Conservation (phyloP, 495 filamentous ascomycete species). For the Talaromyces proteolyticus region DNA sequence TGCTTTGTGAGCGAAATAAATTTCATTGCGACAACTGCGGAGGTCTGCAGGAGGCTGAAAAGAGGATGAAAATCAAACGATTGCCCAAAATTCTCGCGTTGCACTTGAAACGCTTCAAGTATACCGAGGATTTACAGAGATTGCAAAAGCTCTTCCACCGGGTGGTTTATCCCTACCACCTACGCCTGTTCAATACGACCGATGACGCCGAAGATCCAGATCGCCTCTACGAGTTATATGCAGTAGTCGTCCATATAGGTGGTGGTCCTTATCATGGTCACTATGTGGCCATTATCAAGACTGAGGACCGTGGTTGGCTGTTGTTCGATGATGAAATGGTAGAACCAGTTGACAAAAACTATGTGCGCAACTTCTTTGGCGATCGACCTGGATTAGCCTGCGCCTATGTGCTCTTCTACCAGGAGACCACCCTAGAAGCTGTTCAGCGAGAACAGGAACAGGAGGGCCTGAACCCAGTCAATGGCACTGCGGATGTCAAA, state of each 20-base stretch:
- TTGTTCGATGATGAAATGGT: slow-evolving; percentile 98
- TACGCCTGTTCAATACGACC: slow-evolving; percentile 96
- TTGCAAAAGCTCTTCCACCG: slow-evolving; percentile 96
- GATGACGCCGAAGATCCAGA: slow-evolving; percentile 96
- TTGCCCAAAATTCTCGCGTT: slow-evolving; percentile 86
- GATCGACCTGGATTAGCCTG: slow-evolving; percentile 87
- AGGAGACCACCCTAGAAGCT: slow-evolving; percentile 89
- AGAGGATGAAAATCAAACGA: slow-evolving; percentile 98
- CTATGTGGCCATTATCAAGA: slow-evolving; percentile 97
- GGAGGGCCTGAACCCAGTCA: slow-evolving; percentile 58
- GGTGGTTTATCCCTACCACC: slow-evolving; percentile 93
- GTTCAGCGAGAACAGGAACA: slow-evolving; percentile 77
- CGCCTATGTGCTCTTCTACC: slow-evolving; percentile 96
- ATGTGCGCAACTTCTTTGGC: slow-evolving; percentile 96
- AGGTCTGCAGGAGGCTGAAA: slow-evolving; percentile 94
- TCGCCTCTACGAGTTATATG: slow-evolving; percentile 92
- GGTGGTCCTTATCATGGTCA: slow-evolving; percentile 98
- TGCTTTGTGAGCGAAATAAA: slow-evolving; percentile 97
- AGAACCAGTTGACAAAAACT: slow-evolving; percentile 93
- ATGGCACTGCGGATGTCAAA: slow-evolving; percentile 41
- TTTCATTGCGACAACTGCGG: slow-evolving; percentile 98
- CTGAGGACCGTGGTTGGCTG: slow-evolving; percentile 90
- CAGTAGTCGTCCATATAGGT: slow-evolving; percentile 97
- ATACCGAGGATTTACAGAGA: slow-evolving; percentile 88
- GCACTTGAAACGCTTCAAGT: slow-evolving; percentile 96